A percentile compares a stretch with the other conserved stretches of the same genome.
Conservation (phyloP, 768 basidiomycete genomes). For the Boletus subcaerulescens region DNA sequence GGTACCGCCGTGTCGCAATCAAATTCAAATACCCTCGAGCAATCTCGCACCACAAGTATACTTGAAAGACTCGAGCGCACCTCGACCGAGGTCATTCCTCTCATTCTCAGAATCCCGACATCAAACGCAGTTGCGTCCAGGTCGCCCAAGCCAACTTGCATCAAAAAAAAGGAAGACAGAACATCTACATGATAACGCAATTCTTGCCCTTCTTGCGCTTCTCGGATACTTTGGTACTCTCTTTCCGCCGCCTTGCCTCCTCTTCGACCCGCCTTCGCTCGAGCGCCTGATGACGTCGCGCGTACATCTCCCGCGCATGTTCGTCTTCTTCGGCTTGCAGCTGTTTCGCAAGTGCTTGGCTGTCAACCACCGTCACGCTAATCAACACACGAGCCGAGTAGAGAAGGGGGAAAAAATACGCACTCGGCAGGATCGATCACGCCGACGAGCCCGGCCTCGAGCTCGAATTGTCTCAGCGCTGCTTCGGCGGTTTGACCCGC, state of each 20-base stretch:
- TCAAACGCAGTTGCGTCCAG: too few species aligned
- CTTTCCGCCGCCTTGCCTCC: constrained; percentile 19
- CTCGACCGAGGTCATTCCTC: too few species aligned
- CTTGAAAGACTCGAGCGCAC: too few species aligned
- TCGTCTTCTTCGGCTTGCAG: constrained; percentile 82
- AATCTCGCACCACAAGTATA: too few species aligned
- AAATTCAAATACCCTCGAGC: too few species aligned
- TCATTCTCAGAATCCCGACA: too few species aligned
- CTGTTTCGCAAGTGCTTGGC: constrained; percentile 62
- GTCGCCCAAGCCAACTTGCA: too few species aligned
- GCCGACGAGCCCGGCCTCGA: constrained; percentile 35
- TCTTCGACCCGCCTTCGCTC: constrained; percentile 13
- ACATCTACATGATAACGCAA: constrained; percentile 41
- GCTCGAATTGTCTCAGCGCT: constrained; percentile 49
- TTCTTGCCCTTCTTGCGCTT: constrained; percentile 43
- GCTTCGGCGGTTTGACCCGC: constrained; percentile 70
- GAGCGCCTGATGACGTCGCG: constrained; percentile 31
- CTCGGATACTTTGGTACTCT: constrained; percentile 20
- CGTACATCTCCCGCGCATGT: constrained; percentile 39
- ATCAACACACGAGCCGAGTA: neutral
- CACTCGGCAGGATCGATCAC: constrained; percentile 59
- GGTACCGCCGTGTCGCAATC: too few species aligned
- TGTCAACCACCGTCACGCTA: neutral
- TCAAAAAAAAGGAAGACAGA: too few species aligned
- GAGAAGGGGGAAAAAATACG: constrained; percentile 24